These are phyloP conservation scores for Leishmania braziliensis DNA, from an alignment of 208 protist genomes.

Conservation along the genomic window DNA sequence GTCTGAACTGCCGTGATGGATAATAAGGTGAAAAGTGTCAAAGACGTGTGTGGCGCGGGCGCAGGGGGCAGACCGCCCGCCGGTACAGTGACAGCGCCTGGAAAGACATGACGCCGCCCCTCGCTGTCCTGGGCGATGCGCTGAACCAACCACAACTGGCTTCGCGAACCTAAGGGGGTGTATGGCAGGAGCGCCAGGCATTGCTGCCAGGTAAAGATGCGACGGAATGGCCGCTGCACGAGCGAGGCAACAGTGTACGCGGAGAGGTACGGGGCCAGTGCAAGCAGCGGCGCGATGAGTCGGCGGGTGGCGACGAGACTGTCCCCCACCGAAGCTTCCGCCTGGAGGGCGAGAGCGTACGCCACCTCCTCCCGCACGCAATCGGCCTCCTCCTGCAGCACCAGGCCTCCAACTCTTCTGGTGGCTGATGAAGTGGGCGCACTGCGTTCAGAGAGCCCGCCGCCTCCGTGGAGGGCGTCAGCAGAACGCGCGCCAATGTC, in stretches of 20 bases:
- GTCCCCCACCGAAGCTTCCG: conserved; percentile 13
- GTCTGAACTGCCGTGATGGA: conserved; percentile 17
- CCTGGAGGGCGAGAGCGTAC: conserved; percentile 20
- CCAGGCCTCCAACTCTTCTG: not conserved
- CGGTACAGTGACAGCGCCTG: not conserved
- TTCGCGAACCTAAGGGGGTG: conserved; percentile 49
- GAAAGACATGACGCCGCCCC: conserved; percentile 27
- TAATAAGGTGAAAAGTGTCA: conserved; percentile 13
- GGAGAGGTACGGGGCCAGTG: conserved; percentile 52
- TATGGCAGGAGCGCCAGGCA: conserved; percentile 68
- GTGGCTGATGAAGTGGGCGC: not conserved
- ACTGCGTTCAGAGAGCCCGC: not conserved
- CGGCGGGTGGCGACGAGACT: not conserved
- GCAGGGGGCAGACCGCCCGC: not conserved
- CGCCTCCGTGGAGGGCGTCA: not conserved
- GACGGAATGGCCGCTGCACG: conserved; percentile 46
- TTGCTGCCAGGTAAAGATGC: conserved; percentile 47
- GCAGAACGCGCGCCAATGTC: not conserved
- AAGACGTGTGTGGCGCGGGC: not conserved
- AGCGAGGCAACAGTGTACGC: conserved; percentile 46
- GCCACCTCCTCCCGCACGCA: conserved; percentile 25
- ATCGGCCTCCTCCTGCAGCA: conserved; percentile 8
- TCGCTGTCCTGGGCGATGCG: conserved; percentile 46
- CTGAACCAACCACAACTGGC: conserved; percentile 61
- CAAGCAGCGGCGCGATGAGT: conserved; percentile 36